Evolutionary conservation across 2,329 filamentous ascomycete species (phyloP), one percentile per base, ranked within the genome.

Genomic region (Trichoderma sp.): DNA sequence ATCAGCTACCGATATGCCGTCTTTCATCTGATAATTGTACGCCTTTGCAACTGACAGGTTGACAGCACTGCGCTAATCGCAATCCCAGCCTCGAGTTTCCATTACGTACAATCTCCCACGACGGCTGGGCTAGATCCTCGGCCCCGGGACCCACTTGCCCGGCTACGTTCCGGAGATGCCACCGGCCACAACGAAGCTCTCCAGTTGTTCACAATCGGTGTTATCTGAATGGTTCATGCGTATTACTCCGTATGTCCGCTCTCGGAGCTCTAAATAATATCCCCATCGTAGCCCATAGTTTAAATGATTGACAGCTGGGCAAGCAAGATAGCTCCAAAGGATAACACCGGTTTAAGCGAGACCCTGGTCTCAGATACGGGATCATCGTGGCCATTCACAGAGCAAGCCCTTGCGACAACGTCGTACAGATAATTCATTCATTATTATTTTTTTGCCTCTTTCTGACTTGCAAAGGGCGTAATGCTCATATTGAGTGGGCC

Each of bases 81-180:
- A 43, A 12, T 63, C 61, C 39, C 39, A 47, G 61, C 15, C 28
- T 43, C 15, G 23, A 57, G n/a, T 68, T 59, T 59, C 17, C 26
- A 59, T 68, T 68, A 68, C 65, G 65, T 68, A 68, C 65, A 68
- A 68, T 26, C 2, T 34, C 55, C 36, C 65, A 50, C 8, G 17
- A 9, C 65, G 65, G 65, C 65, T 68, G 65, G 65, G 65, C 55
- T 59, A 68, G 65, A 47, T 59, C 53, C 17, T 23, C 65, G 53
- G 36, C 28, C 6, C 53, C 53, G 53, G 26, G 65, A 30, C 55
- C 65, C 65, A 59, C 53, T 50, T 59, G 26, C 13, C 55, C 53
- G 65, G 65, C 32, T 47, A 28, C 53, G 20, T 12, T 32, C 65
- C 65, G 65, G 36, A 32, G n/a, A 43, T 57, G 26, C 53, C 36